Evolutionary conservation across 768 basidiomycete species (phyloP).

Genomic region (Macrocybe gigantea): DNA sequence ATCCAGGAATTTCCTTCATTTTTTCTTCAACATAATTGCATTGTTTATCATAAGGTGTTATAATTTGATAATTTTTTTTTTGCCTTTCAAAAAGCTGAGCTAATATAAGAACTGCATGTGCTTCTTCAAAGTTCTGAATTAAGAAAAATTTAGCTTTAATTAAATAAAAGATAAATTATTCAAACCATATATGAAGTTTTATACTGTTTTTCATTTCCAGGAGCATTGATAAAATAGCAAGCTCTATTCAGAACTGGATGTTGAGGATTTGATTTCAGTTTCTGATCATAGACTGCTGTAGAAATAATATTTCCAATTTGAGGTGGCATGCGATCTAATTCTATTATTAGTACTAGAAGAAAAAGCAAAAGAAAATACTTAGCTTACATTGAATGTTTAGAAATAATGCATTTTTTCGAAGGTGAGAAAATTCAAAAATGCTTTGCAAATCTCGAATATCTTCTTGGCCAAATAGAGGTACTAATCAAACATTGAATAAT

Average conservation of each 20-base stretch:
- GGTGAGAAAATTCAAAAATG: constrained; percentile 71
- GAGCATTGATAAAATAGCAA: constrained; percentile 64
- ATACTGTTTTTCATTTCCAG: constrained; percentile 28
- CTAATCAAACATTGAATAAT: constrained; percentile 27
- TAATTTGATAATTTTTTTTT: constrained; percentile 50
- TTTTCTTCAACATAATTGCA: constrained; percentile 48
- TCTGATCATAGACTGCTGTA: constrained; percentile 51
- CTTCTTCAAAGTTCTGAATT: constrained; percentile 56
- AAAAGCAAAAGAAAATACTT: constrained; percentile 2
- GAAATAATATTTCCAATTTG: constrained; percentile 75
- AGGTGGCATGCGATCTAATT: constrained; percentile 76
- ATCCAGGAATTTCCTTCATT: constrained; percentile 39
- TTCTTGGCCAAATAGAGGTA: constrained; percentile 78
- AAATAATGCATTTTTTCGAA: constrained; percentile 43
- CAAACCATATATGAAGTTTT: constrained; percentile 30
- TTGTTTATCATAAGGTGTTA: constrained; percentile 82
- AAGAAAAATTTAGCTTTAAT: constrained; percentile 2
- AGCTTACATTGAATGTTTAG: constrained; percentile 71
- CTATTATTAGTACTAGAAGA: constrained; percentile 4
- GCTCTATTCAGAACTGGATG: constrained; percentile 46
- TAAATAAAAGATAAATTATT: constrained; percentile 2
- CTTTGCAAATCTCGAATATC: constrained; percentile 59
- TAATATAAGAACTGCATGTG: constrained; percentile 48
- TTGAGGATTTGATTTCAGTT: constrained; percentile 46
- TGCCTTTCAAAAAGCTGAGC: constrained; percentile 50